A percentile compares a stretch with the other conserved stretches of the same genome.
Evolutionary conservation across 345 rosid genomes (phyloP).

Genomic region (Brassica carinata): DNA sequence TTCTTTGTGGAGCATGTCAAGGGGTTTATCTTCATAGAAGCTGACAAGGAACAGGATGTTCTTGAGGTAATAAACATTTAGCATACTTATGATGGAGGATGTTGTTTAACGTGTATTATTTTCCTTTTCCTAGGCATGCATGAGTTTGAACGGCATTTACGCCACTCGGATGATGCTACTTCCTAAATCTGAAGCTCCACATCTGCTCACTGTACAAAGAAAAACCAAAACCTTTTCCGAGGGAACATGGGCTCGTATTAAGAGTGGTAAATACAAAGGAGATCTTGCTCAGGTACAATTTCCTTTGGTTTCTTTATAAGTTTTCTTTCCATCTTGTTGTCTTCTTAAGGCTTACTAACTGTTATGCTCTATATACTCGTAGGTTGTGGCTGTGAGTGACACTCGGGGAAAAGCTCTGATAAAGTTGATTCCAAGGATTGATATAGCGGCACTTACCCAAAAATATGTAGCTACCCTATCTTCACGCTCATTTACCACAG

Average conservation of each 20-base stretch:
- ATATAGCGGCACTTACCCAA: slow-evolving; percentile 71
- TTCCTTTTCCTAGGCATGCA: slow-evolving; percentile 66
- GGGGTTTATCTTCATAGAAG: slow-evolving; percentile 81
- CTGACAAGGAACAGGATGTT: slow-evolving; percentile 68
- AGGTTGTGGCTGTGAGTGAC: slow-evolving; percentile 83
- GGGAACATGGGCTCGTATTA: slow-evolving; percentile 91
- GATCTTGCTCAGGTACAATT: slow-evolving; percentile 77
- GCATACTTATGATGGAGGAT: not conserved
- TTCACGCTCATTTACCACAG: not conserved
- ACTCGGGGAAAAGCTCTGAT: slow-evolving; percentile 67
- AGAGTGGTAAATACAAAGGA: slow-evolving; percentile 92
- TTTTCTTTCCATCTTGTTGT: slow-evolving; percentile 8
- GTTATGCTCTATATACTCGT: slow-evolving; percentile 31
- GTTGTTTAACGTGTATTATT: not conserved
- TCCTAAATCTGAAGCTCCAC: slow-evolving; percentile 65
- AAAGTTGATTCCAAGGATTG: slow-evolving; percentile 92
- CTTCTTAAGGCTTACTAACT: slow-evolving; percentile 20
- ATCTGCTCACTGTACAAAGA: slow-evolving; percentile 58
- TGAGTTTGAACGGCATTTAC: slow-evolving; percentile 65
- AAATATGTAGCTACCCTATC: slow-evolving; percentile 60
- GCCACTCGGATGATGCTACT: slow-evolving; percentile 58
- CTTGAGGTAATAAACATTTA: slow-evolving; percentile 59
- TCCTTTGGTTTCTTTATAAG: not conserved
- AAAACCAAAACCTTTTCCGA: slow-evolving; percentile 51
- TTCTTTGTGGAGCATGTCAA: slow-evolving; percentile 74